These are phyloP conservation scores for Paracoccidioides lutzii DNA, from an alignment of 2,329 filamentous ascomycete species.

Conservation along the genomic window DNA sequence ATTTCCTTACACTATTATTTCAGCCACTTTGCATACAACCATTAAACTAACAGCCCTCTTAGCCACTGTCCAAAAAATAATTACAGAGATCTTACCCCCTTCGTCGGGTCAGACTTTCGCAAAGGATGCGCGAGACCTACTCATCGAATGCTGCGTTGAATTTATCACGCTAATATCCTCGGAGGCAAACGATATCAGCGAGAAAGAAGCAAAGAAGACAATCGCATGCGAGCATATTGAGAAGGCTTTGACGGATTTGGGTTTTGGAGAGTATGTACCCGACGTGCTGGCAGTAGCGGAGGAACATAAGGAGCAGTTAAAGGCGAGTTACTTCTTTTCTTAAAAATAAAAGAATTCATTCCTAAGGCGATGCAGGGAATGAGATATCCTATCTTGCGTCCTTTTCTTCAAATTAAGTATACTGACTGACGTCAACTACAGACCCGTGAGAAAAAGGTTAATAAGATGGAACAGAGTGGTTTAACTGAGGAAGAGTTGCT, in stretches of 20 bases:
- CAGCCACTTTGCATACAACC: not conserved
- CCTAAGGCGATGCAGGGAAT: no score
- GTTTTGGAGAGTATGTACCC: constrained; percentile 82
- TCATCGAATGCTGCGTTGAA: constrained; percentile 98
- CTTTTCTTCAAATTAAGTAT: not conserved
- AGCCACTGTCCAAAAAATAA: constrained; percentile 70
- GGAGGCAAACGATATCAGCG: constrained; percentile 96
- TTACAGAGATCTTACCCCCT: constrained; percentile 77
- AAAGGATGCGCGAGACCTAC: constrained; percentile 84
- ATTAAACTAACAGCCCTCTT: constrained; percentile 2
- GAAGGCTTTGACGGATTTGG: constrained; percentile 81
- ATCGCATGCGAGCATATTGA: constrained; percentile 97
- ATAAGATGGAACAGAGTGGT: constrained; percentile 91
- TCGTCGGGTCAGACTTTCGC: constrained; percentile 72
- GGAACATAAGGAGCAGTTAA: constrained; percentile 85
- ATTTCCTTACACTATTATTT: not conserved
- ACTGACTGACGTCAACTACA: constrained; percentile 25
- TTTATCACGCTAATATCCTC: constrained; percentile 98
- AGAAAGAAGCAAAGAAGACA: constrained; percentile 98
- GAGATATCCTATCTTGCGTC: not conserved
- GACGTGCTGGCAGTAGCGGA: constrained; percentile 76
- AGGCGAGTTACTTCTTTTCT: constrained; percentile 43
- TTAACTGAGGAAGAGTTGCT: constrained; percentile 83
- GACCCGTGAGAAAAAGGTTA: constrained; percentile 92
- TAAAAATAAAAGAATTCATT: constrained; percentile 5